Conservation (phyloP, 164 flowering plant species). For the Magnolia kwangsiensis region DNA sequence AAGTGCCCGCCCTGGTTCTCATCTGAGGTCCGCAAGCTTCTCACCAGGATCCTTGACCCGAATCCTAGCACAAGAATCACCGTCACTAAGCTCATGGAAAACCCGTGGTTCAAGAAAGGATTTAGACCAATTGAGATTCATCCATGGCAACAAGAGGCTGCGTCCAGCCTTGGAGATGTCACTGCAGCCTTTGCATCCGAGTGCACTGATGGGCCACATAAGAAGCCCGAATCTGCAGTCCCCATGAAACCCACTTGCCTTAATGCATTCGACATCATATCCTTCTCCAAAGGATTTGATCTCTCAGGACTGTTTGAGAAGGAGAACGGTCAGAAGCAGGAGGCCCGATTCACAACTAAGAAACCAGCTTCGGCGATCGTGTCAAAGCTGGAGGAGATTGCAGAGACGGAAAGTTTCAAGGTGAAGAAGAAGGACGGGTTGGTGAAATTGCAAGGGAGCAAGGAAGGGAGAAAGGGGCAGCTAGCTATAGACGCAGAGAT, state of each 20-base stretch:
- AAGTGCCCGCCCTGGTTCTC: constrained; percentile 36
- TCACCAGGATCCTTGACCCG: constrained; percentile 30
- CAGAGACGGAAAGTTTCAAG: constrained; percentile 28
- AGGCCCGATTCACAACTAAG: constrained; percentile 30
- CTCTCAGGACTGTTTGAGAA: constrained; percentile 43
- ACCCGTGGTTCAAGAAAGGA: constrained; percentile 34
- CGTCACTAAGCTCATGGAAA: constrained; percentile 26
- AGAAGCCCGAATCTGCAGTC: not conserved
- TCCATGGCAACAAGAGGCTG: not conserved
- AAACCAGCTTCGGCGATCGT: constrained; percentile 38
- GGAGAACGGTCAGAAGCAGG: constrained; percentile 12
- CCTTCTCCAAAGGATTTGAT: constrained; percentile 39
- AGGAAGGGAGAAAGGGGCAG: constrained; percentile 45
- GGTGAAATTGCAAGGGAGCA: constrained; percentile 32
- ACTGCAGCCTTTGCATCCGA: not conserved
- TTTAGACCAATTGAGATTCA: constrained; percentile 14
- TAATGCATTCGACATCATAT: constrained; percentile 53
- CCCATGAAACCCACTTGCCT: constrained; percentile 29
- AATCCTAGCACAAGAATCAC: constrained; percentile 26
- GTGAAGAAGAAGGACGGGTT: constrained; percentile 37
- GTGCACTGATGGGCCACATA: constrained; percentile 8
- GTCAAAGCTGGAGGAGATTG: constrained; percentile 45
- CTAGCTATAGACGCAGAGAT: constrained; percentile 51
- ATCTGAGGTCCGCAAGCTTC: constrained; percentile 30
- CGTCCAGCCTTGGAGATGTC: not conserved